Conservation (phyloP, 2,329 filamentous ascomycete genomes). For the Aspergillus quadrilineatus region DNA sequence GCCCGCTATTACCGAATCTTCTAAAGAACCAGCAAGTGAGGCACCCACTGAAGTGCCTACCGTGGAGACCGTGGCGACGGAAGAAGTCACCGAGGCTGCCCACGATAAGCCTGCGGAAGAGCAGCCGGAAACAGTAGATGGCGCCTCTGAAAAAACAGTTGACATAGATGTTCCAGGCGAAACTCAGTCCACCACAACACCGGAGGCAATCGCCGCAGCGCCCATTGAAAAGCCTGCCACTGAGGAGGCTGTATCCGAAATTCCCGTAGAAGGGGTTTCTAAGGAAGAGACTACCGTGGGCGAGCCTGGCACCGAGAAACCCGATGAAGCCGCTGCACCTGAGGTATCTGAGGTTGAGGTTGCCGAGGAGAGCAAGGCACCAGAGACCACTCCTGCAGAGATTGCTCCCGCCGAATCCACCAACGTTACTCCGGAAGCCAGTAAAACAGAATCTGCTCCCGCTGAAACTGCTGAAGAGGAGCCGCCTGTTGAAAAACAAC, state of each 20-base stretch:
- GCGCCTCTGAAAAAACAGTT: slow-evolving; percentile 15
- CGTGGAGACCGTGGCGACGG: not conserved
- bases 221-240: slow-evolving; percentile 12
- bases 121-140: slow-evolving; percentile 9
- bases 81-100: not conserved
- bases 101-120: no score
- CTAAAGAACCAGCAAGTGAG: slow-evolving; percentile 3
- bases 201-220: not conserved
- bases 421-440: slow-evolving; percentile 16
- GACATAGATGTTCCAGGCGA: no score
- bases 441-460: slow-evolving; percentile 8
- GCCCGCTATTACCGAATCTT: not conserved
- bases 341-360: slow-evolving; percentile 4
- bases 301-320: slow-evolving; percentile 7
- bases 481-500: not conserved
- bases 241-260: not conserved
- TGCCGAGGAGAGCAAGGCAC: not conserved
- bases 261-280: not conserved
- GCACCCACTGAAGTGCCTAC: slow-evolving; percentile 1
- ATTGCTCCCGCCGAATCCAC: not conserved
- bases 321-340: not conserved
- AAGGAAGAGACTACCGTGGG: not conserved
- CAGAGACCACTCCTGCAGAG: slow-evolving; percentile 14
- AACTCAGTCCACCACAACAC: no score
- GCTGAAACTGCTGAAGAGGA: not conserved